A percentile compares a stretch with the other conserved stretches of the same genome.
These are phyloP conservation scores for Gossypium thurberi DNA, from an alignment of 345 rosid species.

Conservation along the genomic window DNA sequence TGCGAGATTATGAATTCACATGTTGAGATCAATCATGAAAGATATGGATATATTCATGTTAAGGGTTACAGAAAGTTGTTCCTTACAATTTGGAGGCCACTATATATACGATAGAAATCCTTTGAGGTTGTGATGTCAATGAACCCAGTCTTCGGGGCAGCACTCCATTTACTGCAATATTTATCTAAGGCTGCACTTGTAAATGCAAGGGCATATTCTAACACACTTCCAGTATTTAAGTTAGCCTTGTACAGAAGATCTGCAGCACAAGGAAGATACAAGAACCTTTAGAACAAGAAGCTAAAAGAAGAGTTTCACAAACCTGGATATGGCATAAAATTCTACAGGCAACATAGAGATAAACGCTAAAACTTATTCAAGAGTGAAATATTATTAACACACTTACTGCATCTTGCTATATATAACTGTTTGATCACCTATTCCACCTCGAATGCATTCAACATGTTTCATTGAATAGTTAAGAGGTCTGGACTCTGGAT, in stretches of 20 bases:
- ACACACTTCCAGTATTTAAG: constrained; percentile 81
- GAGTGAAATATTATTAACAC: not conserved
- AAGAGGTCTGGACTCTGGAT: not conserved
- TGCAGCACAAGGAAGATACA: constrained; percentile 27
- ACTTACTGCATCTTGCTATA: not conserved
- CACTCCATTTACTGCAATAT: constrained; percentile 94
- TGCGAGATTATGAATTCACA: not conserved
- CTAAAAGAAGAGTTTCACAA: constrained; percentile 3
- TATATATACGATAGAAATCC: constrained; percentile 86
- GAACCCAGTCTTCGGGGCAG: constrained; percentile 92
- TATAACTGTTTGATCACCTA: not conserved
- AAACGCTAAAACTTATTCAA: not conserved
- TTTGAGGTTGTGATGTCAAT: constrained; percentile 92
- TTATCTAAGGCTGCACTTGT: constrained; percentile 94
- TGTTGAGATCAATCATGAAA: constrained; percentile 7
- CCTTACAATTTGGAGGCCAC: constrained; percentile 95
- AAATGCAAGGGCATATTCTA: constrained; percentile 97
- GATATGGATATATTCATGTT: not conserved
- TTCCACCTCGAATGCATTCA: not conserved
- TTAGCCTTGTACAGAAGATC: constrained; percentile 96
- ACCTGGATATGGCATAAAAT: not conserved
- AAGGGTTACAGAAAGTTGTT: constrained; percentile 16
- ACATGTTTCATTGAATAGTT: not conserved
- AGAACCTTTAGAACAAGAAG: constrained; percentile 11
- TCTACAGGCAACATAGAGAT: not conserved